phyloP scores from a whole-genome alignment of 768 basidiomycete species.

The Dentipellis sp. region DNA sequence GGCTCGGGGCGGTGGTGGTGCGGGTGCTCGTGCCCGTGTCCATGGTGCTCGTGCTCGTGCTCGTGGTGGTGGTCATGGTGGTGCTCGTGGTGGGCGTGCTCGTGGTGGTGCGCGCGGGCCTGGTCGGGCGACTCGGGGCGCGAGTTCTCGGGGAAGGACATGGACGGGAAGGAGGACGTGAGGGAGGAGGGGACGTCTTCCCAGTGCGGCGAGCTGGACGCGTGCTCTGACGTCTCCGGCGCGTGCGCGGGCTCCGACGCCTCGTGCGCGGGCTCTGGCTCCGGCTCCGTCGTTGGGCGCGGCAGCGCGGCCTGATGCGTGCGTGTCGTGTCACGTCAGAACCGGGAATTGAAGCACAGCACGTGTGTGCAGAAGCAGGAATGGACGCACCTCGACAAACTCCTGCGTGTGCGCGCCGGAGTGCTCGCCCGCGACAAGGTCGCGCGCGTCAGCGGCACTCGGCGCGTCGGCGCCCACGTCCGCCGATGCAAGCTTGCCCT shows the following conservation, averaged over 20 bases:
- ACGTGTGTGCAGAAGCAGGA: conserved; percentile 1
- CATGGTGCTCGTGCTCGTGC: neutral
- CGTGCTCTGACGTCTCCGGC: conserved; percentile 13
- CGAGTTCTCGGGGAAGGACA: conserved; percentile 61
- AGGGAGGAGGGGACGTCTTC: conserved; percentile 47
- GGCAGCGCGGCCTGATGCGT: conserved; percentile 3
- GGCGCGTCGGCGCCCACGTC: conserved; percentile 20
- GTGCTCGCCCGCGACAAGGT: conserved; percentile 30
- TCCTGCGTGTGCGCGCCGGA: conserved; percentile 16
- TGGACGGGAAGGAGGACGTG: conserved; percentile 64
- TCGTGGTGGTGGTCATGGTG: neutral
- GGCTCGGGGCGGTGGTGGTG: neutral
- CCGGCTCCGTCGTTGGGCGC: neutral
- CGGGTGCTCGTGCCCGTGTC: neutral
- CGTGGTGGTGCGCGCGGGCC: conserved; percentile 16
- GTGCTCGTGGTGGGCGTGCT: conserved; percentile 1
- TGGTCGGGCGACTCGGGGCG: conserved; percentile 33
- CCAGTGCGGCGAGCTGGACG: conserved; percentile 37
- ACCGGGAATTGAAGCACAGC: neutral
- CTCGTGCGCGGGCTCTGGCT: conserved; percentile 1
- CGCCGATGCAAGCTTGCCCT: conserved; percentile 4
- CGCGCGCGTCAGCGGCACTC: conserved; percentile 30
- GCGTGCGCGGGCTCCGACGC: conserved; percentile 1
- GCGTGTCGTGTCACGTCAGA: neutral
- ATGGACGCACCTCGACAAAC: conserved; percentile 22